These are phyloP conservation scores for Colletotrichum tanaceti DNA, from an alignment of 2,329 filamentous ascomycete genomes.

Conservation along the genomic window DNA sequence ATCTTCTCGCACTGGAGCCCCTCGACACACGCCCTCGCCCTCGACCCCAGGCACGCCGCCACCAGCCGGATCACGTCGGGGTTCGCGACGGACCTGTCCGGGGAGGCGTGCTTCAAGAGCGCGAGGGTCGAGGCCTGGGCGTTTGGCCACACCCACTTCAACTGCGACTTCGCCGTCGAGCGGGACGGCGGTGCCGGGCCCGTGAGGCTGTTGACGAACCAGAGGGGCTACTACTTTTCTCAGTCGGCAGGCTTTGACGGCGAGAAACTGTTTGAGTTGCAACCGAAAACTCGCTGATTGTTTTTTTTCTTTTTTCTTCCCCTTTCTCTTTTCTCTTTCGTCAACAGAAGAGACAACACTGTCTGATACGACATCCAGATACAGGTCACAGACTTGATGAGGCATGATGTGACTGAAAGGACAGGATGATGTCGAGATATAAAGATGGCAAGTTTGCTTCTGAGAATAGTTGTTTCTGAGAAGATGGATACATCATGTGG, in stretches of 20 bases:
- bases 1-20: constrained; percentile 59
- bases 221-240: constrained; percentile 55
- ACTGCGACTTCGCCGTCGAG: constrained; percentile 52
- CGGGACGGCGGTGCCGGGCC: constrained; percentile 36
- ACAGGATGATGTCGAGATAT: no score
- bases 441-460: no score
- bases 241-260: constrained; percentile 51
- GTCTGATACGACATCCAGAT: no score
- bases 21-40: constrained; percentile 48
- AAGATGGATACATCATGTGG: no score
- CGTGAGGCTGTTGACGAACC: constrained; percentile 54
- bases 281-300: not conserved
- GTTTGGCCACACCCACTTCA: constrained; percentile 62
- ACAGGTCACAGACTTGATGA: no score
- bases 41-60: constrained; percentile 49
- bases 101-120: constrained; percentile 53
- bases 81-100: constrained; percentile 56
- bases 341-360: no score
- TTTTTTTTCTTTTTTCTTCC: no score
- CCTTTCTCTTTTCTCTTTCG: no score
- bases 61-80: constrained; percentile 48
- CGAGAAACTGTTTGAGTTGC: constrained; percentile 41
- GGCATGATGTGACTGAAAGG: no score
- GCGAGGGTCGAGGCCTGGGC: constrained; percentile 56
- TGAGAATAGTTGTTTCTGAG: no score